Evolutionary conservation across 225 moss, liverwort and hornwort genomes (phyloP).

Genomic region (Climacium dendroides): DNA sequence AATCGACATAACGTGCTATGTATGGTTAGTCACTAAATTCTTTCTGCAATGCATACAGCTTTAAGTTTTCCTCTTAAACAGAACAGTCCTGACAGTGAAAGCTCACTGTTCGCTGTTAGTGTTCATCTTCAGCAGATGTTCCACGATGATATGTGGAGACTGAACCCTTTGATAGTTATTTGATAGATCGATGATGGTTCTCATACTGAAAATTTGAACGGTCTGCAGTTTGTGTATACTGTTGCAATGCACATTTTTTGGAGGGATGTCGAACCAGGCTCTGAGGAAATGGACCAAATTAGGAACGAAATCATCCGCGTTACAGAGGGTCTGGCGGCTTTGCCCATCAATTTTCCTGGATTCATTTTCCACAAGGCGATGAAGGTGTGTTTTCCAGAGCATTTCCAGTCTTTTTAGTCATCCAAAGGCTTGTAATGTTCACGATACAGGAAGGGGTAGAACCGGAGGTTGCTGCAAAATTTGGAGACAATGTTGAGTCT

Average conservation of each 20-base stretch:
- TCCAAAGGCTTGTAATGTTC: neutral
- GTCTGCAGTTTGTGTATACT: neutral
- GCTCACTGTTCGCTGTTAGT: neutral
- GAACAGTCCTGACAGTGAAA: neutral
- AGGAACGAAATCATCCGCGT: neutral
- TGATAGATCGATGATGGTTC: neutral
- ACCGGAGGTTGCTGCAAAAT: neutral
- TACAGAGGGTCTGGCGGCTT: rapidly evolving
- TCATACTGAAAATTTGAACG: neutral
- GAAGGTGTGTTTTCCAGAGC: neutral
- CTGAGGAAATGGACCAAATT: neutral
- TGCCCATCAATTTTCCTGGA: conserved; percentile 15
- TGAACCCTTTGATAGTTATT: too few species aligned
- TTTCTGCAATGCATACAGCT: too few species aligned
- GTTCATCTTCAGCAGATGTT: neutral
- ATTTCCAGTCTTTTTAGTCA: neutral
- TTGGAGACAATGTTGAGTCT: neutral
- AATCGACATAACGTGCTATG: too few species aligned
- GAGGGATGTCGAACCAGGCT: neutral
- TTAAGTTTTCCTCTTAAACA: neutral
- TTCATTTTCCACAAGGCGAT: neutral
- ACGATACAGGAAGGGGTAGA: rapidly evolving
- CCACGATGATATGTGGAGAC: neutral
- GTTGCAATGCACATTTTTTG: neutral
- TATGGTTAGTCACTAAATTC: too few species aligned